Percentiles rank a stretch among this genome's conserved stretches.
These are phyloP conservation scores for Zostera marina DNA, from an alignment of 116 monocot genomes.

Conservation along the genomic window DNA sequence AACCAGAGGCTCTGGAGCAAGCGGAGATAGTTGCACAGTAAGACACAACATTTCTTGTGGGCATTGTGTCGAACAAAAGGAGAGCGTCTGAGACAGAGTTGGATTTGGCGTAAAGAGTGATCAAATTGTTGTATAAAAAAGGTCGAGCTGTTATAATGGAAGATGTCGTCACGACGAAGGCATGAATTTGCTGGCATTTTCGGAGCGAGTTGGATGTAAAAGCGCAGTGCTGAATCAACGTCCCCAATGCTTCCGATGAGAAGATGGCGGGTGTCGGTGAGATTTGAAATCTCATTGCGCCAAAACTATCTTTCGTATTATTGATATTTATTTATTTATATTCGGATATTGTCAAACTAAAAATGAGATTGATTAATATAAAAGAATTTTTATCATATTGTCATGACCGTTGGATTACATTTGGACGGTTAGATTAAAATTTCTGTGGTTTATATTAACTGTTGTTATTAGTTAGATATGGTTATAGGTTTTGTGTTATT, in stretches of 20 bases:
- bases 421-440: too few species aligned
- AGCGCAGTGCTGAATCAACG: slow-evolving; percentile 11
- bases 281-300: slow-evolving; percentile 4
- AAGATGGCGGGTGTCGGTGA: not conserved
- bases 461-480: too few species aligned
- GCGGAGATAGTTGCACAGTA: slow-evolving; percentile 66
- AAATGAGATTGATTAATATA: too few species aligned
- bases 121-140: slow-evolving; percentile 62
- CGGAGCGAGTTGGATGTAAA: slow-evolving; percentile 15
- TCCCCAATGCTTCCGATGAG: slow-evolving; percentile 1
- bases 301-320: not conserved
- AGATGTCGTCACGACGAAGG: slow-evolving; percentile 30
- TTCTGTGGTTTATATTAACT: too few species aligned
- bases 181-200: slow-evolving; percentile 62
- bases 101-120: slow-evolving; percentile 40
- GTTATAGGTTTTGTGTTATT: too few species aligned
- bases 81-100: slow-evolving; percentile 27
- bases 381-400: too few species aligned
- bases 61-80: slow-evolving; percentile 63
- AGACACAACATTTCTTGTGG: slow-evolving; percentile 35
- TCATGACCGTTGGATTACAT: too few species aligned
- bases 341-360: too few species aligned
- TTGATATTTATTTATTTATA: too few species aligned
- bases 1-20: slow-evolving; percentile 14
- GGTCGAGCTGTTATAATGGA: slow-evolving; percentile 15